phyloP scores from a whole-genome alignment of 495 filamentous ascomycete species.

The Xylaria bambusicola region DNA sequence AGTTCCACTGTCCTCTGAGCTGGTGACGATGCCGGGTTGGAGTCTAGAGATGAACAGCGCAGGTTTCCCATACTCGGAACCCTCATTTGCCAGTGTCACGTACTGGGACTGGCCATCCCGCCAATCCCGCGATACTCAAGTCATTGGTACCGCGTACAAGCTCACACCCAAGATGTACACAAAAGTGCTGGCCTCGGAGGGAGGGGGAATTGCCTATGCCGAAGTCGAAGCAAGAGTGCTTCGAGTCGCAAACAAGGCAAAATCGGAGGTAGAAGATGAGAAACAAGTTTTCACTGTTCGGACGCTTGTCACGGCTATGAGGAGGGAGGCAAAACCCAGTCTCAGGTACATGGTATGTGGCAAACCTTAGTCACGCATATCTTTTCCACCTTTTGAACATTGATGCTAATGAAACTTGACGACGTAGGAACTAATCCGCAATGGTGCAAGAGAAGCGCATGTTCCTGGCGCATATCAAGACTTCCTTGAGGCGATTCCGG shows the following conservation, averaged over 20 bases:
- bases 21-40: constrained; percentile 10
- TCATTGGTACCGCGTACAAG: constrained; percentile 11
- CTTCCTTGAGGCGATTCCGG: constrained; percentile 1
- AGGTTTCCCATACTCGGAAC: constrained; percentile 11
- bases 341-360: constrained; percentile 10
- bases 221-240: constrained; percentile 11
- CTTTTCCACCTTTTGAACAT: background rate
- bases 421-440: constrained; percentile 7
- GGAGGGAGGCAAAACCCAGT: constrained; percentile 10
- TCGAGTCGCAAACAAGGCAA: background rate
- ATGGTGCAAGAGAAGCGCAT: background rate
- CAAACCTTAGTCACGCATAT: background rate
- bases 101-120: background rate
- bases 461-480: constrained; percentile 5
- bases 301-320: constrained; percentile 9
- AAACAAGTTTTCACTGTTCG: background rate
- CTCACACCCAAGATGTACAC: constrained; percentile 15
- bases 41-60: constrained; percentile 11
- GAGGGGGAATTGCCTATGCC: constrained; percentile 10
- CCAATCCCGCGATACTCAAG: background rate
- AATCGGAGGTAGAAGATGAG: background rate
- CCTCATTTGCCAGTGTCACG: constrained; percentile 11
- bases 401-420: background rate
- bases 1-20: background rate
- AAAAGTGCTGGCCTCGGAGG: constrained; percentile 15